A percentile compares a stretch with the other conserved stretches of the same genome.
Conservation (phyloP, 2,329 filamentous ascomycete genomes). For the Neonectria neomacrospora region DNA sequence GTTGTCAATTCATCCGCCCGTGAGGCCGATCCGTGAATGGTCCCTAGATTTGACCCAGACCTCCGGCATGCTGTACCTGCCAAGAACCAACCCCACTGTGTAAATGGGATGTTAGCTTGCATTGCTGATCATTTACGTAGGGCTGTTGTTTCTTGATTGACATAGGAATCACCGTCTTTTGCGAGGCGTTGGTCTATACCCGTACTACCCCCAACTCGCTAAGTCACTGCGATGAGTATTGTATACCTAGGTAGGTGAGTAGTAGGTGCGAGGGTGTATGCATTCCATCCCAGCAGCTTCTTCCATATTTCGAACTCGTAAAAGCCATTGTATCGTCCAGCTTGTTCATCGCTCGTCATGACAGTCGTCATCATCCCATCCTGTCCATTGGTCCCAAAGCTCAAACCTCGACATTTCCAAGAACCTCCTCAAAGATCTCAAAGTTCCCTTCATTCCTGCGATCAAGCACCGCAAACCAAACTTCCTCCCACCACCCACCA, state of each 20-base stretch:
- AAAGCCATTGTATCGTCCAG: not conserved
- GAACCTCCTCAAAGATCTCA: slow-evolving; percentile 58
- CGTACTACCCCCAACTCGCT: not conserved
- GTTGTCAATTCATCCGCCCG: not conserved
- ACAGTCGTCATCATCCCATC: not conserved
- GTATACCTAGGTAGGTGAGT: not conserved
- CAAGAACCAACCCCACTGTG: not conserved
- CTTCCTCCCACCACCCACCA: slow-evolving; percentile 71
- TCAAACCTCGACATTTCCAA: slow-evolving; percentile 52
- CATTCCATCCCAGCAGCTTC: not conserved
- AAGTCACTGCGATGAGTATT: not conserved
- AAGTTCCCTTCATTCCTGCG: slow-evolving; percentile 59
- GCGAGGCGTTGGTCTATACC: not conserved
- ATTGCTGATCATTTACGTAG: not conserved
- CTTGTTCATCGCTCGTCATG: not conserved
- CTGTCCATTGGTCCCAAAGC: not conserved
- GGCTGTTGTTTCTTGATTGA: not conserved
- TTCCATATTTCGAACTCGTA: not conserved
- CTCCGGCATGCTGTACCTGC: not conserved
- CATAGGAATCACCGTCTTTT: not conserved
- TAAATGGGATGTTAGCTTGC: not conserved
- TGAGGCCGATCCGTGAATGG: not conserved
- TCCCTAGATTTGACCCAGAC: not conserved
- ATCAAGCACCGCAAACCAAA: slow-evolving; percentile 73
- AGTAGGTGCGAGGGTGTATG: not conserved